Conservation (phyloP, 176 grass and related monocot species). For the Ensete glaucum region DNA sequence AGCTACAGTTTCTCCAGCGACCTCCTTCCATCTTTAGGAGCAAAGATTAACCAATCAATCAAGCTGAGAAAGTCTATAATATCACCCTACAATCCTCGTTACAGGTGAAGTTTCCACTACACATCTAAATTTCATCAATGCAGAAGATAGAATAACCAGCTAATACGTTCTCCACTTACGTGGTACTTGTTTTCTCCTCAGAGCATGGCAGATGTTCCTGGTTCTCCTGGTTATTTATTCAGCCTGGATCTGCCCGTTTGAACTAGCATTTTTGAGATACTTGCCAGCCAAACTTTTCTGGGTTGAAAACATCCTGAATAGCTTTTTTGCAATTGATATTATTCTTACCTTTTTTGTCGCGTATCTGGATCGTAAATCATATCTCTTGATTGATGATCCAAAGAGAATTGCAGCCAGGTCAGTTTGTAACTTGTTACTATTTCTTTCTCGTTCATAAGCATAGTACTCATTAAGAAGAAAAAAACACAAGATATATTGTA, state of each 20-base stretch:
- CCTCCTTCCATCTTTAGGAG: constrained; percentile 69
- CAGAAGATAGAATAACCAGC: background rate
- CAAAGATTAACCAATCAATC: constrained; percentile 51
- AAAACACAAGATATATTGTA: too few species aligned
- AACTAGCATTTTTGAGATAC: constrained; percentile 61
- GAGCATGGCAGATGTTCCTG: constrained; percentile 63
- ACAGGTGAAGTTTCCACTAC: constrained; percentile 43
- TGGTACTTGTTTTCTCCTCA: constrained; percentile 12
- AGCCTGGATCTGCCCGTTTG: constrained; percentile 72
- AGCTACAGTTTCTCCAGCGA: constrained; percentile 45
- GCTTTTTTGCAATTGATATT: constrained; percentile 85
- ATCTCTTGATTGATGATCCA: constrained; percentile 63
- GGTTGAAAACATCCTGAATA: constrained; percentile 48
- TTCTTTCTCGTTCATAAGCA: background rate
- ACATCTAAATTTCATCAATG: background rate
- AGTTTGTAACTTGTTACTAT: background rate
- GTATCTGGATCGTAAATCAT: constrained; percentile 57
- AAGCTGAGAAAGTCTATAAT: constrained; percentile 58
- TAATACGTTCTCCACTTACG: constrained; percentile 26
- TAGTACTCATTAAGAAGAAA: too few species aligned
- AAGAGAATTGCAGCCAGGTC: constrained; percentile 83
- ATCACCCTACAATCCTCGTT: constrained; percentile 59
- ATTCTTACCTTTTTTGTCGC: constrained; percentile 91
- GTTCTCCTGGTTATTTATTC: constrained; percentile 65
- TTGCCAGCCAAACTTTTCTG: constrained; percentile 33